These are phyloP conservation scores for Candida freyschussii DNA, from an alignment of 1,139 yeast genomes.

Conservation along the genomic window DNA sequence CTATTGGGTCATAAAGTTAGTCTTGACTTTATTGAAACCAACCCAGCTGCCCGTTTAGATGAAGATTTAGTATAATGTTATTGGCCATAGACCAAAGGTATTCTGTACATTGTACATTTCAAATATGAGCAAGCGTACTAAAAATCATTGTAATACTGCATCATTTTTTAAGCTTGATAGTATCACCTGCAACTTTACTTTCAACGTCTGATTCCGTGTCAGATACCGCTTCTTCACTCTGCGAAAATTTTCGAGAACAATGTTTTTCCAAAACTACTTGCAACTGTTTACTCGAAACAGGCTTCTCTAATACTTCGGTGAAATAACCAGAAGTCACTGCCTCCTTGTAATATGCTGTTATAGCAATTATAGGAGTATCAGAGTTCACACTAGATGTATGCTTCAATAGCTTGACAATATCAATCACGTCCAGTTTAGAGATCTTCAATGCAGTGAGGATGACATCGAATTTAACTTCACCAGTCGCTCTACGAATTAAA, in stretches of 20 bases:
- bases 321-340: slow-evolving; percentile 52
- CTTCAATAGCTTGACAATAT: slow-evolving; percentile 72
- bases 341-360: slow-evolving; percentile 70
- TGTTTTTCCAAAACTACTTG: slow-evolving; percentile 26
- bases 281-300: slow-evolving; percentile 49
- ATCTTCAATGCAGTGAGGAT: slow-evolving; percentile 73
- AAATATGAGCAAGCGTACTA: slow-evolving; percentile 2
- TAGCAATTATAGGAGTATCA: slow-evolving; percentile 71
- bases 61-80: slow-evolving; percentile 36
- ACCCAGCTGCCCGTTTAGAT: slow-evolving; percentile 97
- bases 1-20: slow-evolving; percentile 91
- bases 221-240: slow-evolving; percentile 25
- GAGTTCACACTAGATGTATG: slow-evolving; percentile 74
- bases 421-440: slow-evolving; percentile 62
- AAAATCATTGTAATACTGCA: too few relatives aligned
- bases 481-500: slow-evolving; percentile 73
- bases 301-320: slow-evolving; percentile 72
- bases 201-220: slow-evolving; percentile 22
- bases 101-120: too few relatives aligned
- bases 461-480: slow-evolving; percentile 78
- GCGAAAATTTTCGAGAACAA: slow-evolving; percentile 22
- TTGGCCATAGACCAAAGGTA: too few relatives aligned
- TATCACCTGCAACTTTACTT: slow-evolving; percentile 1
- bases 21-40: slow-evolving; percentile 87
- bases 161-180: too few relatives aligned